These are phyloP conservation scores for Pistacia vera DNA, from an alignment of 345 rosid genomes.

Conservation along the genomic window DNA sequence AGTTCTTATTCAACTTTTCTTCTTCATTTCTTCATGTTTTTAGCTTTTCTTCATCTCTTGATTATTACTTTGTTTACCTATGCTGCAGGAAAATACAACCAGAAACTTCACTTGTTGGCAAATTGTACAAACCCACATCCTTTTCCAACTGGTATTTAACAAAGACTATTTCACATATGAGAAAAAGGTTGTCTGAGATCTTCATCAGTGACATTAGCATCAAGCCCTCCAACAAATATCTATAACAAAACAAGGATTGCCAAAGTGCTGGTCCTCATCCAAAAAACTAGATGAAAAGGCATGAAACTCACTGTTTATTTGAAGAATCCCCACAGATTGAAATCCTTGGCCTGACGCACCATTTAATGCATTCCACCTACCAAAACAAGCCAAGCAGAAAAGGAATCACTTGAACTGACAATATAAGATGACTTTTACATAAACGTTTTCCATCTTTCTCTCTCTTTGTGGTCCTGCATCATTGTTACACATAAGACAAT, in stretches of 20 bases:
- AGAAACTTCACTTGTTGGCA: constrained; percentile 62
- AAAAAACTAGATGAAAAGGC: constrained; percentile 20
- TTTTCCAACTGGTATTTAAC: constrained; percentile 87
- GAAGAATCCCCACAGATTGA: constrained; percentile 70
- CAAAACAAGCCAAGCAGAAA: not conserved
- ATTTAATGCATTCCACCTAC: constrained; percentile 69
- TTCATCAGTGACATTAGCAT: constrained; percentile 80
- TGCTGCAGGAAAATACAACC: constrained; percentile 6
- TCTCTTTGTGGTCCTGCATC: not conserved
- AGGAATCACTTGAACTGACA: not conserved
- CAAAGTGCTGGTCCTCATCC: constrained; percentile 17
- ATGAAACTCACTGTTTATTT: constrained; percentile 70
- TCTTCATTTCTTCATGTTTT: no score
- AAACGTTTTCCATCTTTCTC: not conserved
- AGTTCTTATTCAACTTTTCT: no score
- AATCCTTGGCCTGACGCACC: constrained; percentile 53
- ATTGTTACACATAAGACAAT: not conserved
- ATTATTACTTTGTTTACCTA: not conserved
- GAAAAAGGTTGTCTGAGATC: constrained; percentile 83
- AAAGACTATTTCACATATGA: constrained; percentile 77
- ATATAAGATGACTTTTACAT: not conserved
- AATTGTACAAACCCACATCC: constrained; percentile 97
- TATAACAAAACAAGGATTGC: constrained; percentile 37
- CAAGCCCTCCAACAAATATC: constrained; percentile 99
- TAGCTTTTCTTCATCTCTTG: no score